Evolutionary conservation across 352 stramenopile species (phyloP).

Genomic region (Hyaloperonospora brassicae): DNA sequence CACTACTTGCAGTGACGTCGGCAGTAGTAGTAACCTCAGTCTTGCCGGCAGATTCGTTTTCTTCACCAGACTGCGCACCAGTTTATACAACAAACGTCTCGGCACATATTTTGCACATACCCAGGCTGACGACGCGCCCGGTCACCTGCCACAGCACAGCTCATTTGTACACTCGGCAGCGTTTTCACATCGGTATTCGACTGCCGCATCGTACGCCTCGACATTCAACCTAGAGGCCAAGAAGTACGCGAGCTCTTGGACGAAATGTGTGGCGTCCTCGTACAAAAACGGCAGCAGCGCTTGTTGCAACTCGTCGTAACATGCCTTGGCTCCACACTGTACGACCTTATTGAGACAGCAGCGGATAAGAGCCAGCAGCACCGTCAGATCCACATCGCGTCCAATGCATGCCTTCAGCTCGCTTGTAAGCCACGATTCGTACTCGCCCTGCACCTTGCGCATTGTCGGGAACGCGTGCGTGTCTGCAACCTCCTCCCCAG

Average conservation of each 20-base stretch:
- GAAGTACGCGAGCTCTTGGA: slow-evolving; percentile 57
- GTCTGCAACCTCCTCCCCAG: slow-evolving; percentile 23
- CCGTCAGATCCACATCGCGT: slow-evolving; percentile 51
- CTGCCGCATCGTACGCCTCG: slow-evolving; percentile 53
- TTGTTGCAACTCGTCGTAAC: slow-evolving; percentile 37
- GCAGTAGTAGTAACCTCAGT: slow-evolving; percentile 6
- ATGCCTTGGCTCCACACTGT: slow-evolving; percentile 28
- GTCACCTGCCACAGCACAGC: slow-evolving; percentile 28
- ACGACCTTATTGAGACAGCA: slow-evolving; percentile 48
- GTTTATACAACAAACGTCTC: slow-evolving; percentile 15
- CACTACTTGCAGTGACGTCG: neutral
- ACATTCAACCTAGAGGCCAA: slow-evolving; percentile 55
- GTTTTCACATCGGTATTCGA: slow-evolving; percentile 57
- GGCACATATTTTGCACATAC: slow-evolving; percentile 13
- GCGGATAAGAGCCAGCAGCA: slow-evolving; percentile 57
- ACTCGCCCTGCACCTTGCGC: slow-evolving; percentile 50
- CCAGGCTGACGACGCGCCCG: neutral
- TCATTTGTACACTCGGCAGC: slow-evolving; percentile 31
- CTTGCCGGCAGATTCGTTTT: slow-evolving; percentile 3
- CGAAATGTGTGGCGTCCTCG: slow-evolving; percentile 51
- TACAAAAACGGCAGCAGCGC: slow-evolving; percentile 58
- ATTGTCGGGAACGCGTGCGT: slow-evolving; percentile 22
- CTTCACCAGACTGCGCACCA: slow-evolving; percentile 5
- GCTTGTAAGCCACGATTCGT: slow-evolving; percentile 48
- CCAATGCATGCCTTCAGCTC: slow-evolving; percentile 65